phyloP scores from a whole-genome alignment of 306 rosid genomes.

The Malus sieversii region DNA sequence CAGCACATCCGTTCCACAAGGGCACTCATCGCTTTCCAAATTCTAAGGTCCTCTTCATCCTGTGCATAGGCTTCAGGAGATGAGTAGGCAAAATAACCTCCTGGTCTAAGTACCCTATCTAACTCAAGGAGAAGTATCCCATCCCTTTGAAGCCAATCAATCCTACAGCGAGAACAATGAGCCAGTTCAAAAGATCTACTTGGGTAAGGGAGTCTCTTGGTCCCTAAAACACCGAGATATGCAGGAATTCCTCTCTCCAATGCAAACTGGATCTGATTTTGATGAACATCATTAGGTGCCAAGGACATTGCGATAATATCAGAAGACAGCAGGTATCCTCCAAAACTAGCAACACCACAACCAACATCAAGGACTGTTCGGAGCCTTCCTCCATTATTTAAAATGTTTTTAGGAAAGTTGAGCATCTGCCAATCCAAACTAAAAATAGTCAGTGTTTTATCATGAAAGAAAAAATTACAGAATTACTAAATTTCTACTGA shows the following conservation, averaged over 20 bases:
- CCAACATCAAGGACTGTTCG: constrained; percentile 98
- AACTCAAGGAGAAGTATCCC: constrained; percentile 93
- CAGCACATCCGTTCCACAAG: constrained; percentile 96
- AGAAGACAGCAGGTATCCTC: constrained; percentile 88
- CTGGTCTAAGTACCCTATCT: constrained; percentile 91
- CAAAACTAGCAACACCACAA: constrained; percentile 99
- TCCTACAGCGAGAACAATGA: constrained; percentile 98
- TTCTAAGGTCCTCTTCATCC: constrained; percentile 92
- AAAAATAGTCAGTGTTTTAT: constrained; percentile 11
- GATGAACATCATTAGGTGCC: constrained; percentile 99
- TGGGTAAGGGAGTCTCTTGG: constrained; percentile 98
- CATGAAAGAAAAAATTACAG: not conserved
- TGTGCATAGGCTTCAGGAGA: constrained; percentile 99
- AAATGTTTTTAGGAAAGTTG: constrained; percentile 59
- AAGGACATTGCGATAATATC: constrained; percentile 85
- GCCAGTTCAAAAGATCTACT: constrained; percentile 98
- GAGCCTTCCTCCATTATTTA: constrained; percentile 72
- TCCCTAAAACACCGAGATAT: constrained; percentile 91
- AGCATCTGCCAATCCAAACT: constrained; percentile 68
- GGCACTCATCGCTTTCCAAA: constrained; percentile 91
- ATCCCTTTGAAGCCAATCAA: constrained; percentile 99
- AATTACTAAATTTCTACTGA: not conserved
- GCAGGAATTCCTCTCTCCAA: constrained; percentile 99
- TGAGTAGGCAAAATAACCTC: constrained; percentile 97
- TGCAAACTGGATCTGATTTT: constrained; percentile 98